Evolutionary conservation across 192 early-diverging fungal genomes (phyloP).

Genomic region (Diversispora eburnea): DNA sequence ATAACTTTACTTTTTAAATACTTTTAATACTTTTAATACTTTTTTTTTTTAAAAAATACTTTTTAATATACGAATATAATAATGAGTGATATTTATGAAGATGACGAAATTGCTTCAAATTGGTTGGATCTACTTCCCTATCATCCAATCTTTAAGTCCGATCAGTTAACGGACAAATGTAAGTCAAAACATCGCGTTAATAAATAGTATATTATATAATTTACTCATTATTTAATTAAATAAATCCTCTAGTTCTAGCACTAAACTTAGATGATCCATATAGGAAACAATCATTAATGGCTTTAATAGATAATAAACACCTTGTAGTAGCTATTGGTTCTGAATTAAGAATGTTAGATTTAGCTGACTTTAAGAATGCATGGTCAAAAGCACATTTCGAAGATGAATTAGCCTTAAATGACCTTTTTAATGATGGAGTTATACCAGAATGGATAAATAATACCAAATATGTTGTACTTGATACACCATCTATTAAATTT

Average conservation of each 20-base stretch:
- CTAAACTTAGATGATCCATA: background rate
- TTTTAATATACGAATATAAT: background rate
- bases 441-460: constrained; percentile 8
- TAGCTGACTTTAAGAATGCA: constrained; percentile 14
- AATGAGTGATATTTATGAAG: constrained; percentile 12
- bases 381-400: background rate
- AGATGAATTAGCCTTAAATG: background rate
- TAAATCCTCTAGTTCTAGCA: background rate
- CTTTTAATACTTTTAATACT: background rate
- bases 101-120: background rate
- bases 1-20: no score
- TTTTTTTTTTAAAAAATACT: background rate
- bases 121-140: constrained; percentile 9
- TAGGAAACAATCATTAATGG: constrained; percentile 22
- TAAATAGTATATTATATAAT: background rate
- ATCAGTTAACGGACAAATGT: background rate
- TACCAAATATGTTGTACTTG: constrained; percentile 11
- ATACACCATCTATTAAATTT: constrained; percentile 52
- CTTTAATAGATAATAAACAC: background rate
- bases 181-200: background rate
- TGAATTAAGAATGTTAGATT: constrained; percentile 20
- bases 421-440: background rate
- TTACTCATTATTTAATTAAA: background rate
- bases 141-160: constrained; percentile 16
- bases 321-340: constrained; percentile 21